Evolutionary conservation across 371 early-diverging fungal species (phyloP).

Genomic region (Basidiobolus meristosporus): DNA sequence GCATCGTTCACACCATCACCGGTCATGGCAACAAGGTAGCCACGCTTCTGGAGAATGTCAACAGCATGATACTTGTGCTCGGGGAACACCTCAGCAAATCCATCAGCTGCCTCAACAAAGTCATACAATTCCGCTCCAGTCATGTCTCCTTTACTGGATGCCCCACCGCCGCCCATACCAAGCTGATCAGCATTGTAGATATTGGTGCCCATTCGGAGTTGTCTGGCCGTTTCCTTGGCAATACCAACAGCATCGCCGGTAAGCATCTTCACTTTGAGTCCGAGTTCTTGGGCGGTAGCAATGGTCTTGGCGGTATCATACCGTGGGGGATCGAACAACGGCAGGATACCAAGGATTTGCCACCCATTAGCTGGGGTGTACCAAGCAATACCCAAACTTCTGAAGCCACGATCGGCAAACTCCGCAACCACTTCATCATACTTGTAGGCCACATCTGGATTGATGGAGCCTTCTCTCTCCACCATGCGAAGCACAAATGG

Average conservation of each 20-base stretch:
- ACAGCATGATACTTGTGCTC: conserved; percentile 91
- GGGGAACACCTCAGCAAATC: conserved; percentile 13
- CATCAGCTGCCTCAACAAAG: conserved; percentile 2
- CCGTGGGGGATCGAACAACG: conserved; percentile 79
- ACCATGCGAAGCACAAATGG: conserved; percentile 63
- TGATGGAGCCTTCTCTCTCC: background rate
- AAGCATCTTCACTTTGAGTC: conserved; percentile 87
- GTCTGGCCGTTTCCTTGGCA: conserved; percentile 66
- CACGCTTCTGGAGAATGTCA: conserved; percentile 61
- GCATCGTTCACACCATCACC: conserved; percentile 96
- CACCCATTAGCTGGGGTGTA: conserved; percentile 35
- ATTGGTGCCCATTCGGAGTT: conserved; percentile 45
- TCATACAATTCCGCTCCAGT: background rate
- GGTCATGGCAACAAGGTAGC: conserved; percentile 62
- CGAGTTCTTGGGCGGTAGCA: conserved; percentile 57
- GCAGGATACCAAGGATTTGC: conserved; percentile 35
- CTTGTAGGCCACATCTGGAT: conserved; percentile 4
- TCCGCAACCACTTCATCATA: conserved; percentile 45
- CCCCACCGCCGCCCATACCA: background rate
- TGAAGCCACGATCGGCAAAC: conserved; percentile 58
- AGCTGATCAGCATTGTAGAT: conserved; percentile 34
- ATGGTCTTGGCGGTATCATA: conserved; percentile 67
- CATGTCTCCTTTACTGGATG: background rate
- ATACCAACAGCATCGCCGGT: conserved; percentile 88
- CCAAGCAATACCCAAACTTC: conserved; percentile 49